Evolutionary conservation across 2,329 filamentous ascomycete species (phyloP).

Genomic region (Clonostachys rosea): DNA sequence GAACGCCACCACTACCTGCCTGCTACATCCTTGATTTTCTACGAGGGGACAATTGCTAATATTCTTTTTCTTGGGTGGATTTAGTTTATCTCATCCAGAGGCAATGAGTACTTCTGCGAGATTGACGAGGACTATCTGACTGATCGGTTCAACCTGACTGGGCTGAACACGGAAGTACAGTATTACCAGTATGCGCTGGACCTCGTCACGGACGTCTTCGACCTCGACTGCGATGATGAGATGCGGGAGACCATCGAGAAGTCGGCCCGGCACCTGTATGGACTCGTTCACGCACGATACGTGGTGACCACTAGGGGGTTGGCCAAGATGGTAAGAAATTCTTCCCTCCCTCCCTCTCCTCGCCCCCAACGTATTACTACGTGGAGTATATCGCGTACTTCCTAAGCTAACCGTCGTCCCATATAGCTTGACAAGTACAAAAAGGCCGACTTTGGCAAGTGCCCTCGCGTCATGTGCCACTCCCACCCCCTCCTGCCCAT

Average conservation of each 20-base stretch:
- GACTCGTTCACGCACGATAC: conserved; percentile 91
- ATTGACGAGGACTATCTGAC: conserved; percentile 99
- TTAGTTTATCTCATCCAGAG: conserved; percentile 94
- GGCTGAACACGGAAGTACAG: conserved; percentile 93
- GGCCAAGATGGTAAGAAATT: conserved; percentile 78
- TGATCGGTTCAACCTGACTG: conserved; percentile 96
- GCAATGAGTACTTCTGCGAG: conserved; percentile 99
- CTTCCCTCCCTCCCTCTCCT: conserved; percentile 1
- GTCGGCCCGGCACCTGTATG: conserved; percentile 91
- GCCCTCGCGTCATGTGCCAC: conserved; percentile 91
- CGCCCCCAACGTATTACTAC: not conserved
- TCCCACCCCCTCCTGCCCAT: conserved; percentile 91
- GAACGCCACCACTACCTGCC: conserved; percentile 2
- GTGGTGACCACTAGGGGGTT: conserved; percentile 93
- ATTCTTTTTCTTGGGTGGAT: conserved; percentile 5
- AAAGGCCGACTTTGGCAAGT: conserved; percentile 96
- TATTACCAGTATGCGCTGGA: conserved; percentile 99
- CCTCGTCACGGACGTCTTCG: conserved; percentile 95
- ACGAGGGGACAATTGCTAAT: not conserved
- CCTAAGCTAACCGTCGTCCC: not conserved
- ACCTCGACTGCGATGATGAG: conserved; percentile 97
- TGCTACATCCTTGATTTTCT: not conserved
- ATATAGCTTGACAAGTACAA: conserved; percentile 97
- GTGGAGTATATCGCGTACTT: not conserved
- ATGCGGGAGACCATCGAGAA: conserved; percentile 98